Base-by-base conservation (phyloP, 2,329 filamentous ascomycete species). In the Aspergillus nomiae region DNA sequence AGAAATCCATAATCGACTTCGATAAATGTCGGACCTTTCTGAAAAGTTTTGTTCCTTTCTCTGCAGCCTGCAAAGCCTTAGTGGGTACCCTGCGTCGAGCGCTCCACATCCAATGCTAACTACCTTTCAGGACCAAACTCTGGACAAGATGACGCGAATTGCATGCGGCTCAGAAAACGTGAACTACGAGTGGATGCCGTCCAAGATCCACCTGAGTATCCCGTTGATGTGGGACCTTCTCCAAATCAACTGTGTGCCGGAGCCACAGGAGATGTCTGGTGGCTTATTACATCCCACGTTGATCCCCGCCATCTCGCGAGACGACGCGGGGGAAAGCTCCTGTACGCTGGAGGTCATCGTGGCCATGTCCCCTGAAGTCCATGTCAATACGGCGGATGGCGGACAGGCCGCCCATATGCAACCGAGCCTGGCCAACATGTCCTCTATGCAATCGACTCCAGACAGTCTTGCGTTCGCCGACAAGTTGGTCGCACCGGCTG, bases 161-260 rank as follows among this genome's bases (percentile, higher is more conserved):
- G 83, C 83, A 3, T 80, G 81, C 3, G 82, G 82, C 2, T 79
- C 82, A 0, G 82, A 84, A 9, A 80, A 72, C 9, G 77, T 83
- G 62, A 81, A 84, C 16, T 56, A 84, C 61, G 82, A 84, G 66
- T 84, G 83, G 83, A 81, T 83, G 73, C 83, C 83, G 0, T 83
- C 81, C 26, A 82, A 82, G 55, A 84, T 85, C 54, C 81, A 84
- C 65, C 81, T 85, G 41, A 84, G 81, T 63, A 81, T 84, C 0
- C 81, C 82, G 1, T 67, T 85, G 5, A 84, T 85, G 83, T 85
- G 83, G 83, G 81, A 83, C 43, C 80, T 84, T 11, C 70, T 85
- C 4, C 81, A 84, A 59, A 80, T 84, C 68, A 83, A 81, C 67
- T 83, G 75, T 34, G 74, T 74, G 9, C 72, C 77, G 0, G 76